Percentiles rank a stretch among this genome's conserved stretches.
Conservation (phyloP, 495 filamentous ascomycete genomes). For the Penicillium egyptiacum region DNA sequence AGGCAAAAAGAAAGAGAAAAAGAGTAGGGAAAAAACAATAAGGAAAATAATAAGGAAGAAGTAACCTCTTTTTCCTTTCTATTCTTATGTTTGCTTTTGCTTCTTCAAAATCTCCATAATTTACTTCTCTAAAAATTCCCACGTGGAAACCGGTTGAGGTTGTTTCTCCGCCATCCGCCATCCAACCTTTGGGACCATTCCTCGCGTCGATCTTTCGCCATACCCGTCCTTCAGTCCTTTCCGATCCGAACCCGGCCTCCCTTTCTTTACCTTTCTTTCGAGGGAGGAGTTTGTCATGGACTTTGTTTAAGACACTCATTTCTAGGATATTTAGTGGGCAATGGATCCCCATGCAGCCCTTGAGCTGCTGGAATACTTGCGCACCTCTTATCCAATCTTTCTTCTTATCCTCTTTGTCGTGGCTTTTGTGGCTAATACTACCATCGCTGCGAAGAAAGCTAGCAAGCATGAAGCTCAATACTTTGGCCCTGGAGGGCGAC, state of each 20-base stretch:
- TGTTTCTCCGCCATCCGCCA: constrained; percentile 23
- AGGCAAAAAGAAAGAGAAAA: constrained; percentile 1
- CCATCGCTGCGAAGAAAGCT: constrained; percentile 51
- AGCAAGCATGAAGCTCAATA: constrained; percentile 36
- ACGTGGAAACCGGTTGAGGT: constrained; percentile 19
- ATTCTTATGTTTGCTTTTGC: constrained; percentile 3
- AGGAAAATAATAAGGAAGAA: constrained; percentile 11
- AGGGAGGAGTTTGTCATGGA: constrained; percentile 41
- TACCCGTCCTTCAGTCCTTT: constrained; percentile 25
- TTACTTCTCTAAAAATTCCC: constrained; percentile 19
- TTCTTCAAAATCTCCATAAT: constrained; percentile 3
- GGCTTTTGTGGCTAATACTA: constrained; percentile 62
- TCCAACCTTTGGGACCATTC: constrained; percentile 20
- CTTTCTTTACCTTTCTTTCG: constrained; percentile 9
- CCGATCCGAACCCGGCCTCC: constrained; percentile 21
- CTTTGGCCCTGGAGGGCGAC: constrained; percentile 77
- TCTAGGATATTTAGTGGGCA: constrained; percentile 21
- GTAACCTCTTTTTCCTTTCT: constrained; percentile 2
- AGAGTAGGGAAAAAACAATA: constrained; percentile 1
- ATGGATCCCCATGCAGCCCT: constrained; percentile 44
- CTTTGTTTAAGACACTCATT: constrained; percentile 31
- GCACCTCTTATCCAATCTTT: constrained; percentile 64
- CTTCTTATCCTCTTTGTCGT: constrained; percentile 67
- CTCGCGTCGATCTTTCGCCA: constrained; percentile 30
- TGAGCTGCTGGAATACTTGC: constrained; percentile 51